Evolutionary conservation across 2,329 filamentous ascomycete genomes (phyloP).

Genomic region (Cladosporium phlei): DNA sequence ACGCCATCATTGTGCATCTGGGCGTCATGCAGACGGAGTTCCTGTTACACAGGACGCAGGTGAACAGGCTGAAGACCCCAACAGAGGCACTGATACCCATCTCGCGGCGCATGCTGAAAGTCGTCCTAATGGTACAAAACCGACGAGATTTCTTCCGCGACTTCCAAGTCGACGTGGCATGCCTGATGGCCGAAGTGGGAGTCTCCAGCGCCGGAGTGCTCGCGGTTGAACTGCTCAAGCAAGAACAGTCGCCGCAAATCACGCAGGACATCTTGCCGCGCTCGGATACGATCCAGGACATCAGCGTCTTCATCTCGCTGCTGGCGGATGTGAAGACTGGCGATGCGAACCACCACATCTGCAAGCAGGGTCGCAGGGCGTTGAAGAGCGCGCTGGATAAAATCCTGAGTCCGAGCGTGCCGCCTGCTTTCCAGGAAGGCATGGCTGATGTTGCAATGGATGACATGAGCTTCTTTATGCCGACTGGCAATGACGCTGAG

Average conservation of each 20-base stretch:
- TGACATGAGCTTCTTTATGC: conserved; percentile 33
- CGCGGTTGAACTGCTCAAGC: conserved; percentile 40
- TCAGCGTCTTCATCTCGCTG: conserved; percentile 43
- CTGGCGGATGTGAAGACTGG: conserved; percentile 37
- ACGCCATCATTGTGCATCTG: conserved; percentile 38
- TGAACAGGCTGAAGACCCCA: conserved; percentile 38
- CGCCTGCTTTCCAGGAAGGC: conserved; percentile 9
- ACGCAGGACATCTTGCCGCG: conserved; percentile 35
- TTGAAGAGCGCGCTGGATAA: conserved; percentile 41
- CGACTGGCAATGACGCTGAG: conserved; percentile 38
- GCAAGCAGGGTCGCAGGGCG: conserved; percentile 38
- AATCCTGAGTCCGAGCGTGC: conserved; percentile 33
- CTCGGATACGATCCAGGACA: conserved; percentile 42
- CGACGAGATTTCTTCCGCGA: conserved; percentile 38
- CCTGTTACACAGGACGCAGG: conserved; percentile 53
- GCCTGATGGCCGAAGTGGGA: conserved; percentile 36
- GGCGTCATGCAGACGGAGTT: conserved; percentile 54
- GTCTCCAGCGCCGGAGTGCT: conserved; percentile 41
- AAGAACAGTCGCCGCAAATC: conserved; percentile 34
- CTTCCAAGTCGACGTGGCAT: conserved; percentile 40
- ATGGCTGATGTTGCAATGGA: conserved; percentile 18
- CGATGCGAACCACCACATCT: conserved; percentile 38
- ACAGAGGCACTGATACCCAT: conserved; percentile 35
- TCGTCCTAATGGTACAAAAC: conserved; percentile 35
- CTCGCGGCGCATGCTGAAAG: conserved; percentile 35